Evolutionary conservation across 805 yeast species (phyloP).

Genomic region (Wickerhamiella dianesei): DNA sequence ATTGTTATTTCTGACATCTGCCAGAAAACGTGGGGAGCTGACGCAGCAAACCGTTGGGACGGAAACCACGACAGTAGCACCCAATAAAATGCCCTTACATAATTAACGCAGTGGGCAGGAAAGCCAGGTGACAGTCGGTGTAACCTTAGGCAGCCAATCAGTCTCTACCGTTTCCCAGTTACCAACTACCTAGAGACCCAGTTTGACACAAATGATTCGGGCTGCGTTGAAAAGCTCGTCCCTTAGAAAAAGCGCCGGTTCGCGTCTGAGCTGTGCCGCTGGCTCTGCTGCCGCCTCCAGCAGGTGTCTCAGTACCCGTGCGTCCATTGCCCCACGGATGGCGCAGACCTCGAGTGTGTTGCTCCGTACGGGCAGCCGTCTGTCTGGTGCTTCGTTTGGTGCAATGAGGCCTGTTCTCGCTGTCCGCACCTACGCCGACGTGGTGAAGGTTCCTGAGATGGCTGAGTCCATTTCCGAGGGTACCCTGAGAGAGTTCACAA

Average conservation of each 20-base stretch:
- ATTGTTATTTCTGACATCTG: no score
- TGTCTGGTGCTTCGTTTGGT: background rate
- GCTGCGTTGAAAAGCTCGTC: background rate
- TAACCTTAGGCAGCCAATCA: background rate
- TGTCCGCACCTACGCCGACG: slow-evolving; percentile 24
- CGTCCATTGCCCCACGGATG: background rate
- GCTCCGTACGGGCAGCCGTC: background rate
- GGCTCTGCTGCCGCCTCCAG: background rate
- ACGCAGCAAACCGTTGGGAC: background rate
- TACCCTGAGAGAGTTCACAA: slow-evolving; percentile 50
- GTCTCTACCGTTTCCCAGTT: background rate
- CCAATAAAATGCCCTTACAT: background rate
- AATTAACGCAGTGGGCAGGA: background rate
- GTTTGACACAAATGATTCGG: background rate
- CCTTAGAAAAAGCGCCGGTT: background rate
- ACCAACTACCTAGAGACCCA: background rate
- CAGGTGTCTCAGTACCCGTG: background rate
- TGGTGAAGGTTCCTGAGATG: slow-evolving; percentile 92
- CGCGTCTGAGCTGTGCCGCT: background rate
- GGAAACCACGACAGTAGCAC: background rate
- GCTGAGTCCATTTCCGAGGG: slow-evolving; percentile 98
- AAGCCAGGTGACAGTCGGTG: no score
- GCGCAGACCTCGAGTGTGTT: background rate
- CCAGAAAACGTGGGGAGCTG: background rate
- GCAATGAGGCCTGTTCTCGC: background rate